phyloP scores from a whole-genome alignment of 2,329 filamentous ascomycete genomes.

The Verticillium tricorpus region DNA sequence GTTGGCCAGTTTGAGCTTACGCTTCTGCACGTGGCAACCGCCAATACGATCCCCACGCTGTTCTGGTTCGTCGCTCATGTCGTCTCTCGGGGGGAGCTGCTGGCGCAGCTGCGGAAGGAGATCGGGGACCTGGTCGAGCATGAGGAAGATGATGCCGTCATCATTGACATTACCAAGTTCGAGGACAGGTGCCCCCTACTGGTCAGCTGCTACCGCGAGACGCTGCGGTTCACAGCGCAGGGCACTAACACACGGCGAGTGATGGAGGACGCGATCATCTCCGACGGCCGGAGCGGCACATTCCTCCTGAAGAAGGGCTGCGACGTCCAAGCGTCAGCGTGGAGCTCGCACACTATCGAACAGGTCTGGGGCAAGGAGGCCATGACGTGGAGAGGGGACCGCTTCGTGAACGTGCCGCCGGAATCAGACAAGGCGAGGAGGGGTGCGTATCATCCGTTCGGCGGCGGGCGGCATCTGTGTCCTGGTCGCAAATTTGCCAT shows the following conservation, averaged over 20 bases:
- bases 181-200: slow-evolving; percentile 34
- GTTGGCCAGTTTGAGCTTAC: slow-evolving; percentile 23
- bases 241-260: slow-evolving; percentile 32
- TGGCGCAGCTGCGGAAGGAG: slow-evolving; percentile 23
- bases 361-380: slow-evolving; percentile 18
- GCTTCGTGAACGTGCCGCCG: slow-evolving; percentile 14
- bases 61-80: slow-evolving; percentile 31
- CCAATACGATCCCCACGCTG: slow-evolving; percentile 30
- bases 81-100: slow-evolving; percentile 19
- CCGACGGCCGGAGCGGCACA: slow-evolving; percentile 15
- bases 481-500: slow-evolving; percentile 26
- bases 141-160: slow-evolving; percentile 14
- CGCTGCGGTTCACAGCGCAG: slow-evolving; percentile 33
- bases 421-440: slow-evolving; percentile 17
- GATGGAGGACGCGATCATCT: slow-evolving; percentile 28
- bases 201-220: slow-evolving; percentile 37
- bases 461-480: slow-evolving; percentile 25
- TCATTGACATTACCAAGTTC: slow-evolving; percentile 27
- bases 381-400: slow-evolving; percentile 5
- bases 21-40: slow-evolving; percentile 23
- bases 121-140: slow-evolving; percentile 6
- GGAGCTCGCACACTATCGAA: slow-evolving; percentile 16
- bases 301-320: slow-evolving; percentile 20
- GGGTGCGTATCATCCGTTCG: slow-evolving; percentile 22
- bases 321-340: slow-evolving; percentile 20